Base-by-base conservation (phyloP, 352 stramenopile species). In the Phytophthora pluvialis region DNA sequence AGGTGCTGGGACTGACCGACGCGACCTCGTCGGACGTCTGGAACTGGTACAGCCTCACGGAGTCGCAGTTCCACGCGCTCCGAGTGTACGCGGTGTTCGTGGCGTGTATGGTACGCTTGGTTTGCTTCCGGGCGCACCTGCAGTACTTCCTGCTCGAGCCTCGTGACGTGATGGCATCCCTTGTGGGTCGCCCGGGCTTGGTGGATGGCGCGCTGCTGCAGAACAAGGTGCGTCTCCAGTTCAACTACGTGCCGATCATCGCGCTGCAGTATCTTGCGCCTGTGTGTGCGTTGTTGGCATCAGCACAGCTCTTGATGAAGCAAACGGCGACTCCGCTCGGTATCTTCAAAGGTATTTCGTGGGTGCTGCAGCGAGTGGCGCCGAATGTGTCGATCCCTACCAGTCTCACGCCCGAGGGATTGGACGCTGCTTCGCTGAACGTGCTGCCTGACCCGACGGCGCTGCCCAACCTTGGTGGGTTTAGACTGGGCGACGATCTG, bases 231-330 rank as follows among this genome's bases (percentile, higher is more conserved):
- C 78, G 84, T 47, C 71, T 94, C 42, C 86, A 91, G 69, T 92
- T 94, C 71, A 90, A 90, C 72, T 94, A 92, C 60, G 62, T 87
- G 10, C 86, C 86, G 15, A 85, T 94, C 58, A 85, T 94, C 52
- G 80, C 83, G 5, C 65, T 94, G 35, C 86, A 94, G 68, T 94
- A 90, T 67, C 62, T 94, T n/a, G 78, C 86, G 12, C 86, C 86
- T 0, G 61, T 81, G 11, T 73, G 68, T 36, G 64, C 72, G 0
- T 61, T 88, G 26, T 10, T 90, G 13, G 72, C 78, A 5, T 70
- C 70, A 1, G 67, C 66, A n/a, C 61, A 88, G 48, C 63, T 92
- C 29, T 64, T 90, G 6, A 72, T 77, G 45, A 75, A 80, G 16
- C 84, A 94, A 60, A 87, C 81, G 0, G 68, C 65, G 0, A 85